These are phyloP conservation scores for Metschnikowia amazonensis DNA, from an alignment of 805 yeast genomes.

Conservation along the genomic window DNA sequence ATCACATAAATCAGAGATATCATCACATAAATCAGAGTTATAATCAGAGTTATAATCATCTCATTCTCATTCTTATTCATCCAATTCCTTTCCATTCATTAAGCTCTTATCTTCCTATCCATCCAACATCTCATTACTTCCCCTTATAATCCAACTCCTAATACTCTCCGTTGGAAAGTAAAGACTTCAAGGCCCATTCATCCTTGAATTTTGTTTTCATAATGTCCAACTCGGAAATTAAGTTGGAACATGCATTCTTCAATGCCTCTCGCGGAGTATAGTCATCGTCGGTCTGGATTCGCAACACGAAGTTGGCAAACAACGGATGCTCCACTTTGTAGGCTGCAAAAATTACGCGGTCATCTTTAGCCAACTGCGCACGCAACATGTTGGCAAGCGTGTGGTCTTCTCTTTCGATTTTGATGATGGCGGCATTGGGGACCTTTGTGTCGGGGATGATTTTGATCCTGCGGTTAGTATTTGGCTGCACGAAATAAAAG, in stretches of 20 bases:
- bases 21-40: too few species aligned
- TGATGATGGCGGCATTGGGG: slow-evolving; percentile 89
- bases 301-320: slow-evolving; percentile 89
- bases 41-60: too few species aligned
- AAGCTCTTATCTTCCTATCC: too few species aligned
- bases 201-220: slow-evolving; percentile 75
- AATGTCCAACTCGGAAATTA: slow-evolving; percentile 73
- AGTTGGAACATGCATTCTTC: slow-evolving; percentile 79
- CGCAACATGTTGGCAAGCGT: slow-evolving; percentile 89
- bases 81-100: too few species aligned
- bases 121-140: too few species aligned
- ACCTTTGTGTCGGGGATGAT: slow-evolving; percentile 92
- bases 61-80: too few species aligned
- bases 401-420: slow-evolving; percentile 96
- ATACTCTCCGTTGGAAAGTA: slow-evolving; percentile 50
- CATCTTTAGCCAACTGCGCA: slow-evolving; percentile 80
- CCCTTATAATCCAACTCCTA: slow-evolving; percentile 6
- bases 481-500: not conserved
- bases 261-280: slow-evolving; percentile 88
- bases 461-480: slow-evolving; percentile 50
- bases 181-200: slow-evolving; percentile 89
- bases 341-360: slow-evolving; percentile 91
- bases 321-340: slow-evolving; percentile 97
- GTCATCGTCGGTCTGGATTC: slow-evolving; percentile 95
- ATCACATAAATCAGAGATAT: too few species aligned